A percentile compares a stretch with the other conserved stretches of the same genome.
Evolutionary conservation across 2,329 filamentous ascomycete genomes (phyloP).

Genomic region (Fusarium duplospermum): DNA sequence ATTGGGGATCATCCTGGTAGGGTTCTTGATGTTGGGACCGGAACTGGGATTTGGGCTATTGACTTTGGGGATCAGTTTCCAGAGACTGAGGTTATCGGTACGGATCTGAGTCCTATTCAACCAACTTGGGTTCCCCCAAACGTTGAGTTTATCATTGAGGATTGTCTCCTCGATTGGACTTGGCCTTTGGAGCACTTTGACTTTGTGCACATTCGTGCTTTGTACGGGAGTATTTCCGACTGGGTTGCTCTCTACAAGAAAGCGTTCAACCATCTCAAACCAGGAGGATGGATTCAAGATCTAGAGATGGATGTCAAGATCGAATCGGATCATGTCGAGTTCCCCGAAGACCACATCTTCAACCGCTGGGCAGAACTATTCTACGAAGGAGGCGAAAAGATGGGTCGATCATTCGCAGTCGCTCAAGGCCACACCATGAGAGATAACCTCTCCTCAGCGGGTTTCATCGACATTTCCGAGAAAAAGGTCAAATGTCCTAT

Average conservation of each 20-base stretch:
- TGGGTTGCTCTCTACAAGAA: constrained; percentile 67
- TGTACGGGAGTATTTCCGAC: constrained; percentile 67
- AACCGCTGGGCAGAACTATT: constrained; percentile 46
- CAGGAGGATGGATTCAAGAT: constrained; percentile 49
- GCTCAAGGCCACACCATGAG: constrained; percentile 31
- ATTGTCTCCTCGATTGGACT: constrained; percentile 57
- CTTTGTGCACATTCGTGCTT: constrained; percentile 67
- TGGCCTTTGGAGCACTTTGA: constrained; percentile 60
- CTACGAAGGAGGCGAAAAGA: constrained; percentile 41
- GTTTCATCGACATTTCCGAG: constrained; percentile 51
- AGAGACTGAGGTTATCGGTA: constrained; percentile 46
- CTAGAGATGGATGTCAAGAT: constrained; percentile 42
- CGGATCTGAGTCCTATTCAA: constrained; percentile 52
- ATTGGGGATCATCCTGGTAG: constrained; percentile 32
- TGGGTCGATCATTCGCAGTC: constrained; percentile 44
- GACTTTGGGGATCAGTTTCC: constrained; percentile 49
- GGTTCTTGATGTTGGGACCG: constrained; percentile 65
- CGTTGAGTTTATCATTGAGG: constrained; percentile 50
- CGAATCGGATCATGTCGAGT: constrained; percentile 24
- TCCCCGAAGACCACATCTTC: constrained; percentile 39
- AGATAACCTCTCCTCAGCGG: constrained; percentile 42
- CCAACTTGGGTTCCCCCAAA: constrained; percentile 48
- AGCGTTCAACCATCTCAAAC: constrained; percentile 61
- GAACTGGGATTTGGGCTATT: constrained; percentile 66
- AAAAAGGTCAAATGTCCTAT: constrained; percentile 53